phyloP scores from a whole-genome alignment of 176 grass and related monocot species.

The Typha latifolia region DNA sequence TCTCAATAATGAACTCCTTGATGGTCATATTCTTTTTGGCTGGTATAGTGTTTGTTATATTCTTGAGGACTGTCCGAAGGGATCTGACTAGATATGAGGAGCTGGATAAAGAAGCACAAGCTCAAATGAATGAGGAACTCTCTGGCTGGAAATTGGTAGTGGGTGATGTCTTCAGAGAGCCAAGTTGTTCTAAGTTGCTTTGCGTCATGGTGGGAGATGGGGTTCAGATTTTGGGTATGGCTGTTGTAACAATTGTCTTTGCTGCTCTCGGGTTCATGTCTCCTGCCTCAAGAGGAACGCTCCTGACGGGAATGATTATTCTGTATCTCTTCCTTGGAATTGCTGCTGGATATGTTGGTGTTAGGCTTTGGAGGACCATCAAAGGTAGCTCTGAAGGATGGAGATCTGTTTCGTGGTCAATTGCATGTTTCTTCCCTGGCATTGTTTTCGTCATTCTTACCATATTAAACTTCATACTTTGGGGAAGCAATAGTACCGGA shows the following conservation, averaged over 20 bases:
- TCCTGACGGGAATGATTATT: conserved; percentile 81
- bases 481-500: conserved; percentile 72
- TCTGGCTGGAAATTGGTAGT: conserved; percentile 88
- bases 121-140: conserved; percentile 81
- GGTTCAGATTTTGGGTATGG: conserved; percentile 85
- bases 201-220: conserved; percentile 76
- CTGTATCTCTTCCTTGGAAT: conserved; percentile 89
- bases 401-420: conserved; percentile 80
- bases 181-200: conserved; percentile 58
- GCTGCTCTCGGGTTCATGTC: conserved; percentile 84
- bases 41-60: conserved; percentile 87
- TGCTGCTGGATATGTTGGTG: conserved; percentile 63
- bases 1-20: conserved; percentile 89
- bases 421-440: conserved; percentile 82
- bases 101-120: conserved; percentile 76
- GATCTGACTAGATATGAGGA: conserved; percentile 85
- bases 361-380: conserved; percentile 71
- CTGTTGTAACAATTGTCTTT: conserved; percentile 70
- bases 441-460: conserved; percentile 66
- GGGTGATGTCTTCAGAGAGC: conserved; percentile 88
- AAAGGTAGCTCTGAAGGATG: conserved; percentile 73
- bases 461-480: conserved; percentile 69
- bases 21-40: conserved; percentile 89
- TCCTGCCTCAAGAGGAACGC: conserved; percentile 77
- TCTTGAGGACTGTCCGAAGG: conserved; percentile 67